These are phyloP conservation scores for Trichoderma erinaceum DNA, from an alignment of 495 filamentous ascomycete genomes.

Conservation along the genomic window DNA sequence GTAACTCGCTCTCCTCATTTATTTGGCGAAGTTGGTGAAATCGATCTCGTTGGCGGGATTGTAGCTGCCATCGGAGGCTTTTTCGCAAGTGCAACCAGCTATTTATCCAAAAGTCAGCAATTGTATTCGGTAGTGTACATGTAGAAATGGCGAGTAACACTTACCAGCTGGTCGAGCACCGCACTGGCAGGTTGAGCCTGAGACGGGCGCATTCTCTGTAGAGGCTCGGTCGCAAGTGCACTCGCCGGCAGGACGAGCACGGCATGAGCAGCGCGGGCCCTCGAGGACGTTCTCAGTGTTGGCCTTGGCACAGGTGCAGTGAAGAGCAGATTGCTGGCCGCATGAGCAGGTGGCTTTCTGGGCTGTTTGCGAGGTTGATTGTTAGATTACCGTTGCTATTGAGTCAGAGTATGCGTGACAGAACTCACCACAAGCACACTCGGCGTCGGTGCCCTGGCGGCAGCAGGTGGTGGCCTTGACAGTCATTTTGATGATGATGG, in stretches of 20 bases:
- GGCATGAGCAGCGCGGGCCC: constrained; percentile 81
- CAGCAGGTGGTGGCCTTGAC: constrained; percentile 43
- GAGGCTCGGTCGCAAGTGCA: constrained; percentile 75
- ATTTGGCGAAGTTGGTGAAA: constrained; percentile 62
- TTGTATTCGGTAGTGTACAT: neutral
- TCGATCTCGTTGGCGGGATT: constrained; percentile 61
- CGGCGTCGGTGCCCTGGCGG: constrained; percentile 35
- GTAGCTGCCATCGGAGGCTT: constrained; percentile 49
- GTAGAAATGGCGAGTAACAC: constrained; percentile 27
- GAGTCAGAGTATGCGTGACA: neutral
- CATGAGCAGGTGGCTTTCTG: constrained; percentile 73
- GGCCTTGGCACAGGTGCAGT: constrained; percentile 80
- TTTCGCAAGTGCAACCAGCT: constrained; percentile 84
- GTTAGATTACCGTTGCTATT: neutral
- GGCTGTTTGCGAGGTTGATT: constrained; percentile 24
- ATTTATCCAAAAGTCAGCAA: constrained; percentile 17
- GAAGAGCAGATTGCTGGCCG: constrained; percentile 74
- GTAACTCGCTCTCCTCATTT: constrained; percentile 15
- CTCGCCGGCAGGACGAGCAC: constrained; percentile 64
- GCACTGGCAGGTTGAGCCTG: constrained; percentile 59
- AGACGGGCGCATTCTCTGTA: constrained; percentile 61
- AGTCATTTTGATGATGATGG: constrained; percentile 23
- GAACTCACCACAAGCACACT: constrained; percentile 48
- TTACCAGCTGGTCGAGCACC: constrained; percentile 65
- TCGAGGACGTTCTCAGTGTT: constrained; percentile 62